phyloP scores from a whole-genome alignment of 1,284 basidiomycete genomes.

The Pseudozyma thailandica region DNA sequence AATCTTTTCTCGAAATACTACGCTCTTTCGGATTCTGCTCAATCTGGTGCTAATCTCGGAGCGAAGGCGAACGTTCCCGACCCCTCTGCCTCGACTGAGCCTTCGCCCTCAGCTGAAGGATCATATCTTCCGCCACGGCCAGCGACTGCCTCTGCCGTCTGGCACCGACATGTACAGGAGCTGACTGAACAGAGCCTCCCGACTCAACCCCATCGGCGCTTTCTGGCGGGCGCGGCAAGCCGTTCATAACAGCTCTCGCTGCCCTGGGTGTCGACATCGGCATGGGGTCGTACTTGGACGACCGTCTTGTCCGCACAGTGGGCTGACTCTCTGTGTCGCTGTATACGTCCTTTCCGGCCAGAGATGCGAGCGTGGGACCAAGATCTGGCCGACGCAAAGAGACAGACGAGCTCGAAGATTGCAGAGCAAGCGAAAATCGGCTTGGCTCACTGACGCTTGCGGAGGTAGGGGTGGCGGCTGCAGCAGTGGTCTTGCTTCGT shows the following conservation, averaged over 20 bases:
- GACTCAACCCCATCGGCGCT: too few species aligned
- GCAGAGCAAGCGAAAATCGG: constrained; percentile 25
- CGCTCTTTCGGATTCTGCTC: too few species aligned
- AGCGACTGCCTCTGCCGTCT: too few species aligned
- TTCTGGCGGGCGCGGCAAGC: background rate
- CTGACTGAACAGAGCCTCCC: too few species aligned
- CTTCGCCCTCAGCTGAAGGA: constrained; percentile 10
- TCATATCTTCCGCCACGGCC: constrained; percentile 29
- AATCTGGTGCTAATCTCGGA: too few species aligned
- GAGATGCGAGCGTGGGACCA: background rate
- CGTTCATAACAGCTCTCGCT: background rate
- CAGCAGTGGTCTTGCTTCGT: background rate
- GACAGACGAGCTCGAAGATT: constrained; percentile 23
- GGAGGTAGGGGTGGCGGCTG: constrained; percentile 15
- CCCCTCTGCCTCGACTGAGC: constrained; percentile 3
- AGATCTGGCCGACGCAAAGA: too few species aligned
- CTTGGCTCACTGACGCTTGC: constrained; percentile 24
- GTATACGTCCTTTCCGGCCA: background rate
- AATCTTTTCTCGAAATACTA: too few species aligned
- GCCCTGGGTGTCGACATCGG: too few species aligned
- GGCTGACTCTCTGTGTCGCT: too few species aligned
- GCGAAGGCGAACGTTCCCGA: too few species aligned
- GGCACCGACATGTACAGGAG: too few species aligned
- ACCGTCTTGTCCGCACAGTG: constrained; percentile 8
- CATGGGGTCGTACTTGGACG: constrained; percentile 36